Conservation (phyloP, 441 rosid genomes). For the Syzygium malaccense region DNA sequence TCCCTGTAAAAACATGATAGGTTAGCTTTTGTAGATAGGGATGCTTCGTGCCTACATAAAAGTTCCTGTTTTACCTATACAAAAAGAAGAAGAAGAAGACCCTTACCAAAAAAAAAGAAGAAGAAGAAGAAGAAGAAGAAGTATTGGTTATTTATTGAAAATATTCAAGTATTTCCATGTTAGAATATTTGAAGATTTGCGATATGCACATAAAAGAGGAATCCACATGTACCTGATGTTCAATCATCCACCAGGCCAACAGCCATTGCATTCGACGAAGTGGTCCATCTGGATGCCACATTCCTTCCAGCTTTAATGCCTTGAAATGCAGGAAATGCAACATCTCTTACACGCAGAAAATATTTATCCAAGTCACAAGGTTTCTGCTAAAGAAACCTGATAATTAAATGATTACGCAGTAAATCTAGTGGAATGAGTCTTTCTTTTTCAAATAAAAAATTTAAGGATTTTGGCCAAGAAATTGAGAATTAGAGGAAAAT, state of each 20-base stretch:
- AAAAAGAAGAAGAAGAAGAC: background rate
- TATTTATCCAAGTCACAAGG: background rate
- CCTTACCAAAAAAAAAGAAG: no score
- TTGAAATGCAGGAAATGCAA: background rate
- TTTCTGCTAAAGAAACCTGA: background rate
- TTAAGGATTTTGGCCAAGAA: background rate
- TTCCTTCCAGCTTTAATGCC: background rate
- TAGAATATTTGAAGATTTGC: background rate
- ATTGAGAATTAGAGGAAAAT: background rate
- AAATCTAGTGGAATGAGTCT: background rate
- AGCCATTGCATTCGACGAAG: background rate
- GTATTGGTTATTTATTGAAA: background rate
- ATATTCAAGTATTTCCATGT: background rate
- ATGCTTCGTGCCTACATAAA: background rate
- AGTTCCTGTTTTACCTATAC: background rate
- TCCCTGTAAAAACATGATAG: background rate
- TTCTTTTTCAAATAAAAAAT: background rate
- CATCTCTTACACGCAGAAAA: background rate
- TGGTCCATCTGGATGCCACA: background rate
- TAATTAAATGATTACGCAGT: background rate
- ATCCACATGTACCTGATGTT: background rate
- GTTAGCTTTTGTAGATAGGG: background rate
- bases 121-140: background rate
- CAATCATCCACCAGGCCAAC: background rate
- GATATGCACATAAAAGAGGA: background rate